Conservation (phyloP, 2,329 filamentous ascomycete genomes). For the Fusarium coffeatum region DNA sequence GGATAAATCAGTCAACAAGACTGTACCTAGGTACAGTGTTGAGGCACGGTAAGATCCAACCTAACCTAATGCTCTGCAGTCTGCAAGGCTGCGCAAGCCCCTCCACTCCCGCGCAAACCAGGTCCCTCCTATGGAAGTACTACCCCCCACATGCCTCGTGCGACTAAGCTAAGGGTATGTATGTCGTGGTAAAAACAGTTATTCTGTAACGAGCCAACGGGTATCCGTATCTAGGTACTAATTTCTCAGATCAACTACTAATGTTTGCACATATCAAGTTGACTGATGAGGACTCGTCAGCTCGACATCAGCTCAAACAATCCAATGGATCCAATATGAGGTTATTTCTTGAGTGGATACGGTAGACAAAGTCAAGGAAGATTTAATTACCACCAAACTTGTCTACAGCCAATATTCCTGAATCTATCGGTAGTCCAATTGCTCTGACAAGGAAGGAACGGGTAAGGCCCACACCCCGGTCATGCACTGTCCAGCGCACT, state of each 20-base stretch:
- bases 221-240: not conserved
- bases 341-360: slow-evolving; percentile 8
- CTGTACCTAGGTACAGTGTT: slow-evolving; percentile 28
- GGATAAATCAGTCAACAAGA: slow-evolving; percentile 1
- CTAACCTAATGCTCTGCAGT: slow-evolving; percentile 12
- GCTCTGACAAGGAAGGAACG: slow-evolving; percentile 19
- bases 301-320: not conserved
- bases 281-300: not conserved
- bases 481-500: slow-evolving; percentile 31
- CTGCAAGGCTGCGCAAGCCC: slow-evolving; percentile 37
- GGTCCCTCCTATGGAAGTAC: slow-evolving; percentile 21
- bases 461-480: slow-evolving; percentile 31
- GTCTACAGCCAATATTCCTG: slow-evolving; percentile 12
- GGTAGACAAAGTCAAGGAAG: not conserved
- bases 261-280: not conserved
- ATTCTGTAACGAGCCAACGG: not conserved
- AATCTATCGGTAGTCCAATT: slow-evolving; percentile 21
- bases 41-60: not conserved
- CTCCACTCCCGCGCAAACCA: slow-evolving; percentile 38
- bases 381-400: slow-evolving; percentile 14
- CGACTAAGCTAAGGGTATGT: slow-evolving; percentile 29
- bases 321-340: not conserved
- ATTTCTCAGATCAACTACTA: not conserved
- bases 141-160: slow-evolving; percentile 30
- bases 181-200: not conserved